These are phyloP conservation scores for Deinandra increscens DNA, from an alignment of 129 eudicot genomes.

Conservation along the genomic window DNA sequence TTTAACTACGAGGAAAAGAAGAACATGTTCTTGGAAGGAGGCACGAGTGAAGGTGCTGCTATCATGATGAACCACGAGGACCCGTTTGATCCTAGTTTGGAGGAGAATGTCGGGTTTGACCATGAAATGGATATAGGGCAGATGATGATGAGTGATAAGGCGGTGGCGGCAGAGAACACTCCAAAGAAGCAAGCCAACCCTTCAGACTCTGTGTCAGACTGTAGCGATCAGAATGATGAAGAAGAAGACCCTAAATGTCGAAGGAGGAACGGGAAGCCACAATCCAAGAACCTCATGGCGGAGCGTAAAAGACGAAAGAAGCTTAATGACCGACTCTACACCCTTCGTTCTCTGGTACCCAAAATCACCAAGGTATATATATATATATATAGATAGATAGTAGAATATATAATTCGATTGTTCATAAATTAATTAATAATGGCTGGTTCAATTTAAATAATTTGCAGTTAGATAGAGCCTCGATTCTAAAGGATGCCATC, in stretches of 20 bases:
- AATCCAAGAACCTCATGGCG: slow-evolving; percentile 76
- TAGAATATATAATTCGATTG: no score
- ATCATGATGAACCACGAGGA: slow-evolving; percentile 29
- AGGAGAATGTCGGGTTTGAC: slow-evolving; percentile 45
- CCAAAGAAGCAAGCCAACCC: slow-evolving; percentile 39
- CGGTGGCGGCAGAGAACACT: slow-evolving; percentile 34
- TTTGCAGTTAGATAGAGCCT: slow-evolving; percentile 78
- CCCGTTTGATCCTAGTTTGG: slow-evolving; percentile 37
- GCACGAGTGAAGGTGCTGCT: slow-evolving; percentile 33
- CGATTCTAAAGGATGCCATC: slow-evolving; percentile 90
- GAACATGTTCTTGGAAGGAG: slow-evolving; percentile 40
- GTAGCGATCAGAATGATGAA: slow-evolving; percentile 68
- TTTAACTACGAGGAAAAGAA: slow-evolving; percentile 39
- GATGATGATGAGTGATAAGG: slow-evolving; percentile 36
- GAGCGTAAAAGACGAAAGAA: slow-evolving; percentile 94
- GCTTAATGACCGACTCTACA: slow-evolving; percentile 90
- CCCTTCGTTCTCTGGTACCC: slow-evolving; percentile 83
- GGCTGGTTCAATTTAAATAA: no score
- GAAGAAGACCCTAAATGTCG: slow-evolving; percentile 55
- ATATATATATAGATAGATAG: no score
- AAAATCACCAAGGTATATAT: slow-evolving; percentile 76
- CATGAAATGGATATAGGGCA: slow-evolving; percentile 50
- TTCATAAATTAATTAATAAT: no score
- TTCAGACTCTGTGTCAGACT: slow-evolving; percentile 56
- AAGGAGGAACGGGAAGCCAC: slow-evolving; percentile 64